phyloP scores from a whole-genome alignment of 2,329 filamentous ascomycete genomes.

The Cytospora piceae region DNA sequence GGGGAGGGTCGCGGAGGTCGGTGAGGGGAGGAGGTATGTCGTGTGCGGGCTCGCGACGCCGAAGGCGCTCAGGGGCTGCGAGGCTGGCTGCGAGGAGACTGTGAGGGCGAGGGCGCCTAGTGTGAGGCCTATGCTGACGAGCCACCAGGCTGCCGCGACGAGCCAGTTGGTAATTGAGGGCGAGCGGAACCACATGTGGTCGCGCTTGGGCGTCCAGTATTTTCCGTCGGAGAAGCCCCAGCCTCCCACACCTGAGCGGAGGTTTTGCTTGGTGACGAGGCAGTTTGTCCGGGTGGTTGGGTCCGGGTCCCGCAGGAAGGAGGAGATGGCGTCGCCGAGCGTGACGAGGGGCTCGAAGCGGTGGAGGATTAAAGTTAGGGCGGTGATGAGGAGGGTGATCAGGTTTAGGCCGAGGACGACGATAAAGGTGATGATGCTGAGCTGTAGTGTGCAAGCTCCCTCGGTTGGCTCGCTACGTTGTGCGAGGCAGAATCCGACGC shows the following conservation, averaged over 20 bases:
- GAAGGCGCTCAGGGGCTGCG: slow-evolving; percentile 41
- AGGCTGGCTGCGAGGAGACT: slow-evolving; percentile 26
- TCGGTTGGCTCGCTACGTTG: slow-evolving; percentile 26
- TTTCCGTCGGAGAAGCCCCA: slow-evolving; percentile 50
- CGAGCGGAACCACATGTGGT: slow-evolving; percentile 51
- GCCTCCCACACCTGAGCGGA: slow-evolving; percentile 45
- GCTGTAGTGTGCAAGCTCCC: slow-evolving; percentile 45
- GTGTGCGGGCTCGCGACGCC: slow-evolving; percentile 43
- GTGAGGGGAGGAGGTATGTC: slow-evolving; percentile 37
- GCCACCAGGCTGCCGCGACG: slow-evolving; percentile 46
- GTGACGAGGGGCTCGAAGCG: slow-evolving; percentile 51
- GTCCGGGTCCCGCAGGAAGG: slow-evolving; percentile 53
- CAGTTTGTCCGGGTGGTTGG: slow-evolving; percentile 48
- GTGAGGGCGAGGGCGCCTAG: slow-evolving; percentile 46
- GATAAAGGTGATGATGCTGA: slow-evolving; percentile 50
- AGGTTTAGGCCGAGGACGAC: slow-evolving; percentile 48
- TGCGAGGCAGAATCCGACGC: slow-evolving; percentile 42
- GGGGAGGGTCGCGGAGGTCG: slow-evolving; percentile 36
- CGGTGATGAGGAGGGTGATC: slow-evolving; percentile 41
- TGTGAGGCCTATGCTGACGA: slow-evolving; percentile 42
- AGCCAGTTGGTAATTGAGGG: slow-evolving; percentile 49
- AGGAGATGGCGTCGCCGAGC: slow-evolving; percentile 55
- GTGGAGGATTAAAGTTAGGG: slow-evolving; percentile 36
- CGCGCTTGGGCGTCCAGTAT: slow-evolving; percentile 44
- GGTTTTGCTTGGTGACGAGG: slow-evolving; percentile 52